Evolutionary conservation across 2,329 filamentous ascomycete species (phyloP).

Genomic region (Fusarium udum): DNA sequence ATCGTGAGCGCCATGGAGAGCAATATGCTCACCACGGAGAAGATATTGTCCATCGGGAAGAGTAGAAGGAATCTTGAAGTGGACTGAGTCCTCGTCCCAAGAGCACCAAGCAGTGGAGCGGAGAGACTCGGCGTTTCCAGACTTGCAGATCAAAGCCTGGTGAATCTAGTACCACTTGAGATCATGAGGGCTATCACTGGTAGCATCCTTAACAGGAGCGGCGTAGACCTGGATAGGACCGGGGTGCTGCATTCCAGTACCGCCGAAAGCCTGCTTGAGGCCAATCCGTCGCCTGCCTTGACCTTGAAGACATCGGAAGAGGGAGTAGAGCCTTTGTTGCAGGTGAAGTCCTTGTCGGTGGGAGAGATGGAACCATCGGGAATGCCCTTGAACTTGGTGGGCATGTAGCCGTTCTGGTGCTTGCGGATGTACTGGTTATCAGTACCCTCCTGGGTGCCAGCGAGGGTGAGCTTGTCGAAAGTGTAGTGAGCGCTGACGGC

Average conservation of each 20-base stretch:
- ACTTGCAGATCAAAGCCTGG: conserved; percentile 13
- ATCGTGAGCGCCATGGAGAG: conserved; percentile 28
- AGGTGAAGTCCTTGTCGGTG: conserved; percentile 18
- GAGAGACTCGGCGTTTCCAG: conserved; percentile 3
- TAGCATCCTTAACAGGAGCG: background rate
- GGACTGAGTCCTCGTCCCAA: conserved; percentile 12
- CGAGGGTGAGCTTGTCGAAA: conserved; percentile 16
- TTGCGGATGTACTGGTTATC: conserved; percentile 19
- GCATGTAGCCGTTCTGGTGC: conserved; percentile 21
- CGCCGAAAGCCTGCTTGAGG: conserved; percentile 14
- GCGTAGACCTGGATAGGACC: conserved; percentile 18
- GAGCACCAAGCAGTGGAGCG: conserved; percentile 17
- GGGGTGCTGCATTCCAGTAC: conserved; percentile 13
- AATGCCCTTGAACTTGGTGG: conserved; percentile 12
- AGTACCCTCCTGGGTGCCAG: background rate
- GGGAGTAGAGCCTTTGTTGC: conserved; percentile 6
- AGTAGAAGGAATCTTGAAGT: conserved; percentile 21
- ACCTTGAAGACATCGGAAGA: conserved; percentile 10
- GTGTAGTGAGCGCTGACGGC: conserved; percentile 20
- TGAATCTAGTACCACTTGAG: conserved; percentile 21
- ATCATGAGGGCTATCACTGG: background rate
- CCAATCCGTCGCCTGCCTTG: conserved; percentile 17
- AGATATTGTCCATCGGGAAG: conserved; percentile 24
- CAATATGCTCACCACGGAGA: conserved; percentile 33
- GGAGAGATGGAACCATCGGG: conserved; percentile 14